Evolutionary conservation across 1,284 basidiomycete species (phyloP).

Genomic region (Ceratobasidium sp.): DNA sequence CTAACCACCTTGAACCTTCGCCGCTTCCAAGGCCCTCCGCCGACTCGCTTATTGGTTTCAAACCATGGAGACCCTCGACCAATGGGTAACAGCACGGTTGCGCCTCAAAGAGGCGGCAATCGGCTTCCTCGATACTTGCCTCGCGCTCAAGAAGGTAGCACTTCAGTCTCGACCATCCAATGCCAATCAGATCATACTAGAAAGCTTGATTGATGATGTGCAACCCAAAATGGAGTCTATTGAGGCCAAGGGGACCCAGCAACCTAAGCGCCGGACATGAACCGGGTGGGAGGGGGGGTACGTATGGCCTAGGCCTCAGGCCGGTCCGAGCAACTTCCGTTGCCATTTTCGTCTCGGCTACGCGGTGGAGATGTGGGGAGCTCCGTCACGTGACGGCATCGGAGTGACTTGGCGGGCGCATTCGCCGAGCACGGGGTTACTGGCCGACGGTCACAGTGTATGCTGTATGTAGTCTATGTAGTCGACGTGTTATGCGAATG

Average conservation of each 20-base stretch:
- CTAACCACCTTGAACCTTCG: too few species aligned
- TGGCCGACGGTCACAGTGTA: conserved; percentile 4
- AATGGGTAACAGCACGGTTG: too few species aligned
- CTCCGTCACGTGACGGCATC: neutral
- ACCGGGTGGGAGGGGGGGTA: neutral
- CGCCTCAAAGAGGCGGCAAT: too few species aligned
- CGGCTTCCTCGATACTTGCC: too few species aligned
- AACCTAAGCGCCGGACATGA: neutral
- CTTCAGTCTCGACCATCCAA: neutral
- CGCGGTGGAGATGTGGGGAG: conserved; percentile 3
- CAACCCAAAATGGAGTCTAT: neutral
- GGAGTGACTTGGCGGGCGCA: neutral
- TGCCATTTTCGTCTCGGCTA: conserved; percentile 7
- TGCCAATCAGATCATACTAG: neutral
- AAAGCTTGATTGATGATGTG: neutral
- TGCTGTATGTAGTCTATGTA: conserved; percentile 2
- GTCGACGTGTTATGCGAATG: too few species aligned
- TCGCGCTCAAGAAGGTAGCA: neutral
- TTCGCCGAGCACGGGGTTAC: neutral
- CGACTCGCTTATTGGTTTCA: too few species aligned
- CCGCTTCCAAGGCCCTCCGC: too few species aligned
- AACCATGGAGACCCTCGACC: too few species aligned
- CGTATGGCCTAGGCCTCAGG: neutral
- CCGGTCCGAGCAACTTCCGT: neutral
- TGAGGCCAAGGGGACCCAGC: neutral